phyloP scores from a whole-genome alignment of 139 green algal species.

The Edaphochlamys debaryana region DNA sequence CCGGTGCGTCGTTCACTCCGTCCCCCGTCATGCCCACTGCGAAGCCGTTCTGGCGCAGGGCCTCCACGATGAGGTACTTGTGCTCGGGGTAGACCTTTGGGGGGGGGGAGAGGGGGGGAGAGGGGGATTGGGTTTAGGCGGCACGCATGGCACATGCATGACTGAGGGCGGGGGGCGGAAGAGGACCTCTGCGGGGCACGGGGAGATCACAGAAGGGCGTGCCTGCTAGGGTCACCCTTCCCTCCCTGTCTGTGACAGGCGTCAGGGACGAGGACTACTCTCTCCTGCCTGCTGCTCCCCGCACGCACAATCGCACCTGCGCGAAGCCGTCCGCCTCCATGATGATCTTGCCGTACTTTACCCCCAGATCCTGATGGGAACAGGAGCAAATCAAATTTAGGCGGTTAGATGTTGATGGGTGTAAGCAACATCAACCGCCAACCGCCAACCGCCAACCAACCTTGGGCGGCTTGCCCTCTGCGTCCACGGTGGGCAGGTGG shows the following conservation, averaged over 20 bases:
- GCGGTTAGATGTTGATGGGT: too few species aligned
- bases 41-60: conserved; percentile 71
- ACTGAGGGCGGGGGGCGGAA: background rate
- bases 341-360: conserved; percentile 79
- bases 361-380: conserved; percentile 74
- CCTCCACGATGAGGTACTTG: conserved; percentile 88
- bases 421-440: too few species aligned
- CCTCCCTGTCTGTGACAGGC: too few species aligned
- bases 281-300: too few species aligned
- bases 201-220: too few species aligned
- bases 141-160: background rate
- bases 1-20: conserved; percentile 91
- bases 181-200: background rate
- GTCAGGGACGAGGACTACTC: too few species aligned
- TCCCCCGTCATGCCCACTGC: conserved; percentile 84
- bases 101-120: background rate
- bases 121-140: too few species aligned
- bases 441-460: too few species aligned
- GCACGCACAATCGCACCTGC: too few species aligned
- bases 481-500: conserved; percentile 63
- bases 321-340: conserved; percentile 86
- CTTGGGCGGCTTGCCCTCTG: conserved; percentile 79
- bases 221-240: too few species aligned
- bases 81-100: conserved; percentile 73
- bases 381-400: too few species aligned